Conservation (phyloP, 768 basidiomycete species). For the Stropharia rugosoannulata region DNA sequence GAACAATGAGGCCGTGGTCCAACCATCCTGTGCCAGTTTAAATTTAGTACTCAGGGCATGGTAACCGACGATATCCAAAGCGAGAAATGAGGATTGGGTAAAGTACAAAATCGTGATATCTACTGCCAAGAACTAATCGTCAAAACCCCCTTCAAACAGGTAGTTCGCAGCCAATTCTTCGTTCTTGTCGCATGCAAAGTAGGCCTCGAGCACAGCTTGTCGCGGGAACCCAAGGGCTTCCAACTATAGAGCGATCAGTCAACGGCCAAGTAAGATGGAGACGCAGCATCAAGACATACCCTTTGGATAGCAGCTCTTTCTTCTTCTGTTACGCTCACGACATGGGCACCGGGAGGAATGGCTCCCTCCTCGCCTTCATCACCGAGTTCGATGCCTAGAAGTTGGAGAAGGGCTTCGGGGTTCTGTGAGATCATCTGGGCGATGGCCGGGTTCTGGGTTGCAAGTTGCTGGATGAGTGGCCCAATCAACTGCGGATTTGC, state of each 20-base stretch:
- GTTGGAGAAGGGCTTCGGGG: slow-evolving; percentile 65
- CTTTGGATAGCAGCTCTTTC: slow-evolving; percentile 88
- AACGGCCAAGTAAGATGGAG: neutral
- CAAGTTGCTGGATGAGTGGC: slow-evolving; percentile 81
- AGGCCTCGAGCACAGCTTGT: slow-evolving; percentile 83
- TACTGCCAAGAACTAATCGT: slow-evolving; percentile 26
- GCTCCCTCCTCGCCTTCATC: slow-evolving; percentile 42
- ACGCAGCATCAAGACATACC: slow-evolving; percentile 43
- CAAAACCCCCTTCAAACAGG: slow-evolving; percentile 74
- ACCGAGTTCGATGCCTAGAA: slow-evolving; percentile 52
- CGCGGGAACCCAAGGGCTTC: slow-evolving; percentile 86
- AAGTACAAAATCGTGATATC: slow-evolving; percentile 5
- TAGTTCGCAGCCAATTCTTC: slow-evolving; percentile 96
- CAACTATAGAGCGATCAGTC: slow-evolving; percentile 47
- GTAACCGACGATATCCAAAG: neutral
- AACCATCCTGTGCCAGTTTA: neutral
- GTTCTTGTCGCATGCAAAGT: slow-evolving; percentile 93
- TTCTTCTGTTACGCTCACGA: slow-evolving; percentile 79
- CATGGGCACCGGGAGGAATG: slow-evolving; percentile 51
- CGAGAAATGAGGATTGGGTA: neutral
- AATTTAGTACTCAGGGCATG: neutral
- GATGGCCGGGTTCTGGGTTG: slow-evolving; percentile 69
- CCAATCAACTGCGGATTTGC: slow-evolving; percentile 82
- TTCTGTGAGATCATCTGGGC: slow-evolving; percentile 67
- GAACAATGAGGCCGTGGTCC: slow-evolving; percentile 7